Base-by-base conservation (phyloP, 2,329 filamentous ascomycete species). In the Aspergillus unguis region DNA sequence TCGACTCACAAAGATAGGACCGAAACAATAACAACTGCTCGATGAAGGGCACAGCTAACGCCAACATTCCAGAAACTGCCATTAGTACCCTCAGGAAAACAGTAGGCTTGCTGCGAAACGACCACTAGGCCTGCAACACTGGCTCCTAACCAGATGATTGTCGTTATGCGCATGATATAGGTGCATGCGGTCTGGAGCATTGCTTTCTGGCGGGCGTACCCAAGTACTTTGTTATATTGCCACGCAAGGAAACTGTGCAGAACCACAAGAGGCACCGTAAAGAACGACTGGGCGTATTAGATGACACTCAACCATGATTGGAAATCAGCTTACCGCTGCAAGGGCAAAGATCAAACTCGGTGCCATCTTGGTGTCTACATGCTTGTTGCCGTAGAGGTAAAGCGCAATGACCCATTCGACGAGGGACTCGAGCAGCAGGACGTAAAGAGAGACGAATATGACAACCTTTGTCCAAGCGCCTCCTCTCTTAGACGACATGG, bases 231-330 rank as follows among this genome's bases (percentile, higher is more conserved):
- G 40, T 67, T 69, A 45, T 69, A 69, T 44, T 71, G 68, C 68
- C 69, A 71, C 3, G 70, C 69, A 32, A 73, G 65, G n/a, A 73
- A 57, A 25, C 69, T 71, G 42, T 73, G 71, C 5, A 74, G 57
- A 26, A 59, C 58, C 11, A 71, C 62, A 26, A 73, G 64, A 1
- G 69, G 67, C 1, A 73, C 59, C 0, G 70, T 69, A n/a, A 70
- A 56, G 28, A 70, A 68, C 3, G 67, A 69, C 69, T 73, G 23
- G 11, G 5, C n/a, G 35, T 25, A 32, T 57, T 48, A 51, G 44
- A 23, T 33, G 29, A n/a, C 7, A 32, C 25, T 10, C 6, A 2
- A 33, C 8, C 23, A 10, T 11, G 9, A 57, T 31, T 45, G 8
- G 41, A n/a, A 37, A 9, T 23, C 31, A 45, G 17, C 70, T 52